A percentile compares a stretch with the other conserved stretches of the same genome.
Evolutionary conservation across 2,329 filamentous ascomycete species (phyloP).

Genomic region (Fusarium irregulare): DNA sequence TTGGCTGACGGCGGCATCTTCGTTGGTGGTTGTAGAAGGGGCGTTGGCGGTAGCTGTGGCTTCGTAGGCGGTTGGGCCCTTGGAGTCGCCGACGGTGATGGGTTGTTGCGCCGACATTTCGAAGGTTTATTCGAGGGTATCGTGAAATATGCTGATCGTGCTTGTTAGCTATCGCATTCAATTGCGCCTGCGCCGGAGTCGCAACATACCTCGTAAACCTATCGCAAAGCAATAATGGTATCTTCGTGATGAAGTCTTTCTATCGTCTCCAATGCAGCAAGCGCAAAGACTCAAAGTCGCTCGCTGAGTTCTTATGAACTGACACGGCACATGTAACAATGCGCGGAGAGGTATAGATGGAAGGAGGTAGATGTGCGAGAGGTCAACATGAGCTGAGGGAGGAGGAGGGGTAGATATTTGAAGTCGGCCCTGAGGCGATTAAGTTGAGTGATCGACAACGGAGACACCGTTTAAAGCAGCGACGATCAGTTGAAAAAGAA

Average conservation of each 20-base stretch:
- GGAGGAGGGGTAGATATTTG: constrained; percentile 24
- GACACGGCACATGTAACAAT: constrained; percentile 57
- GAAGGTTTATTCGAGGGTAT: constrained; percentile 22
- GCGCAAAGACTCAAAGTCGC: constrained; percentile 77
- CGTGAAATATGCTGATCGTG: not conserved
- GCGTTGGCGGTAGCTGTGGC: constrained; percentile 14
- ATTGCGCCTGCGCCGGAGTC: not conserved
- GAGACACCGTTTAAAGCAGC: constrained; percentile 30
- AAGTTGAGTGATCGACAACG: constrained; percentile 21
- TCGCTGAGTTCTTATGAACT: constrained; percentile 60
- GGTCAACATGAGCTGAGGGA: constrained; percentile 36
- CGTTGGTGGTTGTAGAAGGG: constrained; percentile 16
- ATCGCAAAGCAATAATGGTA: constrained; percentile 3
- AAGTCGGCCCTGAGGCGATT: constrained; percentile 28
- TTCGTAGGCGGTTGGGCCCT: constrained; percentile 36
- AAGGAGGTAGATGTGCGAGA: constrained; percentile 23
- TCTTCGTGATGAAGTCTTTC: constrained; percentile 62
- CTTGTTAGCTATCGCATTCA: not conserved
- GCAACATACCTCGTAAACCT: constrained; percentile 31
- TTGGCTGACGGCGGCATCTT: constrained; percentile 57
- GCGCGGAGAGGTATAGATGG: constrained; percentile 47
- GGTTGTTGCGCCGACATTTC: constrained; percentile 29
- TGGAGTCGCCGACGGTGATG: constrained; percentile 36
- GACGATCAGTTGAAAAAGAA: constrained; percentile 23
- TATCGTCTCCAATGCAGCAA: constrained; percentile 64